phyloP scores from a whole-genome alignment of 2,329 filamentous ascomycete species.

The Colletotrichum gloeosporioides region DNA sequence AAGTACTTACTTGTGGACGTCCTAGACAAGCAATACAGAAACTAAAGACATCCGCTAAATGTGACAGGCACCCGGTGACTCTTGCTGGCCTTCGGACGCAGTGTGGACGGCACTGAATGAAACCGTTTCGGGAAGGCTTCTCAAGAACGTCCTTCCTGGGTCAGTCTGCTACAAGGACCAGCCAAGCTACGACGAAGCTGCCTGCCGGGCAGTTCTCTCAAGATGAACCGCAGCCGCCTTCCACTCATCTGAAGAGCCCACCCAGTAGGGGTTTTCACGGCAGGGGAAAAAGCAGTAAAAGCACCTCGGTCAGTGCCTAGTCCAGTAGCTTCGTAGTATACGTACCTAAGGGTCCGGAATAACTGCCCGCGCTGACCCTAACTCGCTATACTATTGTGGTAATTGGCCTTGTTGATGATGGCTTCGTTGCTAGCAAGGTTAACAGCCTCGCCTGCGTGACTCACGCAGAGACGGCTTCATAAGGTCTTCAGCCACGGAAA shows the following conservation, averaged over 20 bases:
- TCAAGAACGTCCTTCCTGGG: conserved; percentile 57
- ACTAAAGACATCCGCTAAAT: background rate
- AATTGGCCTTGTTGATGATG: too few species aligned
- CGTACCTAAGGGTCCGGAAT: too few species aligned
- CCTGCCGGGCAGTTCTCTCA: conserved; percentile 41
- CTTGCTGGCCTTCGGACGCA: conserved; percentile 45
- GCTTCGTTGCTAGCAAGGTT: too few species aligned
- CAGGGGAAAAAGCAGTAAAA: too few species aligned
- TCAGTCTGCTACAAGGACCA: conserved; percentile 31
- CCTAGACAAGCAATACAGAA: background rate
- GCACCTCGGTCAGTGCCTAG: too few species aligned
- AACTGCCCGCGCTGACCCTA: too few species aligned
- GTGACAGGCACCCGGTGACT: conserved; percentile 31
- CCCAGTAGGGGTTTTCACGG: too few species aligned
- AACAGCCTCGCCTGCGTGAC: too few species aligned
- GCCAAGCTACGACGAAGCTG: conserved; percentile 43
- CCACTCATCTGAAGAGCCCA: conserved; percentile 29
- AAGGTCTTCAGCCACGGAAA: too few species aligned
- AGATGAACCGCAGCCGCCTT: conserved; percentile 39
- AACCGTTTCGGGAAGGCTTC: conserved; percentile 53
- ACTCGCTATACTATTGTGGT: too few species aligned
- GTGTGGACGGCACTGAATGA: conserved; percentile 56
- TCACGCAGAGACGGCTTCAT: too few species aligned
- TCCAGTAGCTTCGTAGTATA: too few species aligned
- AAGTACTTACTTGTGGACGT: background rate